A percentile compares a stretch with the other conserved stretches of the same genome.
phyloP scores from a whole-genome alignment of 768 basidiomycete genomes.

The Mycena crocata region DNA sequence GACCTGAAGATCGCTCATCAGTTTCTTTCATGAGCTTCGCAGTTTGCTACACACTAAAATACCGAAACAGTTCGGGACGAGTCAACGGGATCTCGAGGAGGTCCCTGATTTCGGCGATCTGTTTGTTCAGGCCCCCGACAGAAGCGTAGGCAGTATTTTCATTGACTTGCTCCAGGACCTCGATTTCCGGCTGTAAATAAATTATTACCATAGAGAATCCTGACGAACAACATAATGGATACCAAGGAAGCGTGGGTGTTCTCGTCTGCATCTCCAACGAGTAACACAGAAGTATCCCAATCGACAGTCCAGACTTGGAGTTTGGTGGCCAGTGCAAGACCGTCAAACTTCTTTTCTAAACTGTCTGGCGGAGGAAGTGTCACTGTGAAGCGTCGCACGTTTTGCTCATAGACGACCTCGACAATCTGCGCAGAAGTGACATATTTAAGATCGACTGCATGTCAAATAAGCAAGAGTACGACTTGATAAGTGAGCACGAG shows the following conservation, averaged over 20 bases:
- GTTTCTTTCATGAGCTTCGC: neutral
- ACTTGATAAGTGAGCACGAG: constrained; percentile 46
- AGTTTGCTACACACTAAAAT: constrained; percentile 66
- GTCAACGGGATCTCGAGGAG: constrained; percentile 88
- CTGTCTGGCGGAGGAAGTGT: constrained; percentile 38
- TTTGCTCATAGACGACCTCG: constrained; percentile 73
- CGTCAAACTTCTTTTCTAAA: constrained; percentile 55
- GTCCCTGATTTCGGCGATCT: constrained; percentile 87
- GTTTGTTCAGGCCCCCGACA: constrained; percentile 89
- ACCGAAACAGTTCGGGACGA: constrained; percentile 82
- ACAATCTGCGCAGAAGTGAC: constrained; percentile 70
- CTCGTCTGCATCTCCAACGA: constrained; percentile 49
- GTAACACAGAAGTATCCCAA: constrained; percentile 74
- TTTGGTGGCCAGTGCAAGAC: constrained; percentile 55
- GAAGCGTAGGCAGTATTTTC: constrained; percentile 74
- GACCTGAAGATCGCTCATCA: constrained; percentile 51
- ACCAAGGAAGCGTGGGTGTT: constrained; percentile 35
- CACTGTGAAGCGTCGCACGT: constrained; percentile 66
- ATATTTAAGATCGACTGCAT: constrained; percentile 79
- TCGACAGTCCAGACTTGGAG: constrained; percentile 68
- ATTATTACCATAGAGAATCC: constrained; percentile 30
- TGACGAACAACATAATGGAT: constrained; percentile 10
- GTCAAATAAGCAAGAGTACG: constrained; percentile 14
- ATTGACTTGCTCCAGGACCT: constrained; percentile 57
- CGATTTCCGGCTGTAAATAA: constrained; percentile 54